Evolutionary conservation across 257 asterid genomes (phyloP), one percentile per base, ranked within the genome.

Genomic region (Solanum paucissectum): DNA sequence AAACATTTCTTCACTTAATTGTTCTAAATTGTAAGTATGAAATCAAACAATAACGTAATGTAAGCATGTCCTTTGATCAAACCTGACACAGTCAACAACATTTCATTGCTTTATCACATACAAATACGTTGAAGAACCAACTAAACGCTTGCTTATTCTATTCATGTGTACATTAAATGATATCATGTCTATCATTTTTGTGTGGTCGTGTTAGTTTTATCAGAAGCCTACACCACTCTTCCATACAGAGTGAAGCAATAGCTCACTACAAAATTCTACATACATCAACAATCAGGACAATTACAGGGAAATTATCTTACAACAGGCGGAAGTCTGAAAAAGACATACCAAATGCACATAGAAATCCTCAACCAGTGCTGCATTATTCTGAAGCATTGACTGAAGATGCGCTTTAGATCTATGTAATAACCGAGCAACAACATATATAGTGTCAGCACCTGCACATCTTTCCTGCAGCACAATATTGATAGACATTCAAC

Each of bases 381-480:
- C 95, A 90, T 95, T 94, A 83, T 90, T 93, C 86, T 92, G 96
- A 94, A 97, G 98, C 95, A 92, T 94, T 49, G 98, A 93, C 83
- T 96, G 99, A 88, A 97, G 94, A 93, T 97, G 96, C 72, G 93
- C 88, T 92, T 93, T 97, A 81, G 99, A 97, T 95, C 94, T 94
- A 93, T 92, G 95, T 95, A 97, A 94, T 89, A 97, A 92, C 92
- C 92, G 95, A 93, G 98, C 98, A 93, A 97, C 98, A 90, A 96
- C 95, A 89, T 94, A 91, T 85, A 95, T 87, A 87, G 96, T 92
- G 93, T 96, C 99, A 88, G 98, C 98, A 89, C 94, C 99, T 58
- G 98, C 95, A 94, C 99, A 97, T 91, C 99, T 94, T 93, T 96
- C 99, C 99, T 97, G 99, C 97, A 93, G 91, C 92, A 92, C 69